Base-by-base conservation (phyloP, 1,284 basidiomycete species). In the Moesziomyces antarcticus region DNA sequence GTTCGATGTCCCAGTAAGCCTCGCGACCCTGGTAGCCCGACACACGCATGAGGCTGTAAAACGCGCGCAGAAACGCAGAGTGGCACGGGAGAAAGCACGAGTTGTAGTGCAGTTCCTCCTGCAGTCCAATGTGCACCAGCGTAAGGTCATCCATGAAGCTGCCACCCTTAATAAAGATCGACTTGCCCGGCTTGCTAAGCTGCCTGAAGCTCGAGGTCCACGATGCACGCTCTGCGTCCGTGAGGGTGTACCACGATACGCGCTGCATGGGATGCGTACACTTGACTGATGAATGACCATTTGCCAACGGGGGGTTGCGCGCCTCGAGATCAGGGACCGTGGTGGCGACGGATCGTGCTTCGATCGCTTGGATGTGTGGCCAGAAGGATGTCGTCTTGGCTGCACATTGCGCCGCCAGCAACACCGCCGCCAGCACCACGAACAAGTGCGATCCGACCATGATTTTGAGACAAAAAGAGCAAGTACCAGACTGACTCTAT, bases 51-150 rank as follows among this genome's bases (percentile, higher is more conserved):
- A 68, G 11, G 10, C 40, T 30, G 50, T 73, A 68, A 33, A 73
- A 73, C 0, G 60, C 56, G 0, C 64, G 52, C 18, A 73, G 22
- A 21, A 73, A 63, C 4, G 70, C 70, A 6, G 56, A 41, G 27
- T 73, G 70, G 30, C 70, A 67, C 1, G 50, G 50, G 14, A 73
- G 45, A 27, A 73, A 67, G 42, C 60, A 67, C 14, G 64, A 49
- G 25, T 68, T 73, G 64, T 60, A 73, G 8, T 73, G 70, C 60
- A 73, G 55, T 41, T 72, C 69, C 30, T 62, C 45, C 48, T 72
- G 69, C 46, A 72, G 7, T 1, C 52, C 63, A 16, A 72, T 54
- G 43, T 72, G 69, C 2, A 67, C 69, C 35, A 72, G 45, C 0
- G 52, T 47, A 3, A 72, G 47, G n/a, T 72, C 69, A 30, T 72